phyloP scores from a whole-genome alignment of 2,329 filamentous ascomycete species.

The Sporothrix phasma region DNA sequence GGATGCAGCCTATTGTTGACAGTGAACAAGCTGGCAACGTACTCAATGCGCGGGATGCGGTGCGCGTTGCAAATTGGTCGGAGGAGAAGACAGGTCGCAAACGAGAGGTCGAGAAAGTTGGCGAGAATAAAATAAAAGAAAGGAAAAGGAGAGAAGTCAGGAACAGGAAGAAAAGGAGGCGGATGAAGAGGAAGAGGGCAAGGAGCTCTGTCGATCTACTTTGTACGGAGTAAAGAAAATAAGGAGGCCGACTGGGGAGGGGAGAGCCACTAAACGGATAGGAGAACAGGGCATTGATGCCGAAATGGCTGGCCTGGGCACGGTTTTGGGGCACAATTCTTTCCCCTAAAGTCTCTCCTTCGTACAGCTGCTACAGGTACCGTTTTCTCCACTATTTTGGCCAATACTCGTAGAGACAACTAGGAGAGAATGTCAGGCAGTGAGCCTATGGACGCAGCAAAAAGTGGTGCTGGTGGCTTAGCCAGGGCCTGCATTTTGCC shows the following conservation, averaged over 20 bases:
- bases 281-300: conserved; percentile 6
- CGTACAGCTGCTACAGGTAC: background rate
- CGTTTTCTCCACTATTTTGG: background rate
- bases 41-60: background rate
- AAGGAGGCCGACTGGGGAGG: background rate
- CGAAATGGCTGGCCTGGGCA: background rate
- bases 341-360: background rate
- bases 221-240: no score
- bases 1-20: conserved; percentile 7
- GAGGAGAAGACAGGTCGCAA: background rate
- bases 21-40: background rate
- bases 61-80: background rate
- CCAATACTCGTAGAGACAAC: background rate
- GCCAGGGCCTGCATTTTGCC: conserved; percentile 8
- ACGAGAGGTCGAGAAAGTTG: background rate
- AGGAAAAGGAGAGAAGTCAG: background rate
- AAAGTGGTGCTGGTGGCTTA: conserved; percentile 17
- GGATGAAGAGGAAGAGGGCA: background rate
- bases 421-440: conserved; percentile 9
- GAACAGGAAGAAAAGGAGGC: background rate
- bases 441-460: conserved; percentile 2
- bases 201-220: conserved; percentile 1
- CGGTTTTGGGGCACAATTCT: background rate
- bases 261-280: background rate
- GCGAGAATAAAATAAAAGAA: background rate